Conservation (phyloP, 1,139 yeast genomes). For the Nakaseomyces sp. region DNA sequence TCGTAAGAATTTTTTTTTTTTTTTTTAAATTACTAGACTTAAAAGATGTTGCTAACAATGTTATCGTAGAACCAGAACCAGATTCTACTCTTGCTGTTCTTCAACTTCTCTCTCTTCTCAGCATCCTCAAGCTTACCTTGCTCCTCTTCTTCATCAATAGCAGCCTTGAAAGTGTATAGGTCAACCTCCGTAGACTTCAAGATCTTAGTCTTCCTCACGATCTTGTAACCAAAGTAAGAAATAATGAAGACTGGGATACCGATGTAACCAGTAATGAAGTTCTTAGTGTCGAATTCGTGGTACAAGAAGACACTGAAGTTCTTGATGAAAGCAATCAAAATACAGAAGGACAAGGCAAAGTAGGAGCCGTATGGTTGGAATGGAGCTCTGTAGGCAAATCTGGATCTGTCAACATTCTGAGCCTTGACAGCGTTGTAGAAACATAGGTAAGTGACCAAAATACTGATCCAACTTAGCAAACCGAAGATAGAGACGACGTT, state of each 20-base stretch:
- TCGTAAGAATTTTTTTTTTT: no score
- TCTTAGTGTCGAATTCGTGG: conserved; percentile 45
- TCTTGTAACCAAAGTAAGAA: conserved; percentile 51
- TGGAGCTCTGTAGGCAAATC: conserved; percentile 54
- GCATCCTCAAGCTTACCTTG: conserved; percentile 38
- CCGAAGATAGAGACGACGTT: conserved; percentile 67
- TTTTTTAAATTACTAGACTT: no score
- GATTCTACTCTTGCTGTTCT: conserved; percentile 30
- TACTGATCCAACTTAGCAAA: conserved; percentile 58
- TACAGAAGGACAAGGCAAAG: conserved; percentile 48
- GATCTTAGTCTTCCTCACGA: conserved; percentile 43
- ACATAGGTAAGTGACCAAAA: conserved; percentile 51
- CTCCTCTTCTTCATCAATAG: conserved; percentile 61
- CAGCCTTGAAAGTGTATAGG: conserved; percentile 53
- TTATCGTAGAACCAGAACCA: conserved; percentile 48
- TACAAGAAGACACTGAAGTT: conserved; percentile 64
- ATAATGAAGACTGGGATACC: conserved; percentile 60
- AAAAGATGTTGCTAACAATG: conserved; percentile 48
- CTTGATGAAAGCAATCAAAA: conserved; percentile 54
- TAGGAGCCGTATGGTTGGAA: conserved; percentile 59
- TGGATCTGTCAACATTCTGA: conserved; percentile 44
- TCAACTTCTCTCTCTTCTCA: conserved; percentile 39
- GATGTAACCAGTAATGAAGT: conserved; percentile 69
- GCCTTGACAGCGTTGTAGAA: conserved; percentile 59
- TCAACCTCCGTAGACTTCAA: conserved; percentile 53